Evolutionary conservation across 148 eudicot species (phyloP).

Genomic region (Dysphania ambrosioides): DNA sequence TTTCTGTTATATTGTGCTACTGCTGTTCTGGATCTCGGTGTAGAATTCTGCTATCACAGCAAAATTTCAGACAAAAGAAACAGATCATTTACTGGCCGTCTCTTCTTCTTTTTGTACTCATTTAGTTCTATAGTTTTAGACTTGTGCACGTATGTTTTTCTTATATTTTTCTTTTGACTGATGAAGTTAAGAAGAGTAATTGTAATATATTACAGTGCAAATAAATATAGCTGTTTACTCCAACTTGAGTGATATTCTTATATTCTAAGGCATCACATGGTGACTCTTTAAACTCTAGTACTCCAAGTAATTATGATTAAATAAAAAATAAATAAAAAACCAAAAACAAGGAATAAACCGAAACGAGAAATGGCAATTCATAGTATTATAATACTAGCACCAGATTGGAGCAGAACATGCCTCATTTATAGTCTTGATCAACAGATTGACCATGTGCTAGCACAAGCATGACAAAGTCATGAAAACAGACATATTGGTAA

Average conservation of each 20-base stretch:
- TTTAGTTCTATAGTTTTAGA: neutral
- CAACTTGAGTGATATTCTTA: neutral
- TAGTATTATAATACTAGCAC: too few species aligned
- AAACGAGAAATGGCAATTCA: too few species aligned
- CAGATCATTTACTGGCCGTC: conserved; percentile 17
- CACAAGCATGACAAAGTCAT: neutral
- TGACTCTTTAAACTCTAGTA: too few species aligned
- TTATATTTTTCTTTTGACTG: neutral
- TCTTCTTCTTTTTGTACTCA: neutral
- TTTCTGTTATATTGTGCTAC: conserved; percentile 17
- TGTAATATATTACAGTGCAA: conserved; percentile 26
- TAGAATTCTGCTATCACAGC: conserved; percentile 3
- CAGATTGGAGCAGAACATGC: neutral
- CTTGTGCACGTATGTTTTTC: neutral
- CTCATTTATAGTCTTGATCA: neutral
- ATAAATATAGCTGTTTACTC: conserved; percentile 15
- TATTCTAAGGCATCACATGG: neutral
- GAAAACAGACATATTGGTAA: neutral
- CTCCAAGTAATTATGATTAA: too few species aligned
- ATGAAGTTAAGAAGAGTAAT: conserved; percentile 18
- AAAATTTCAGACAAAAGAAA: conserved; percentile 5
- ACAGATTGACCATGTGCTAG: neutral
- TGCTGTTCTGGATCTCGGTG: conserved; percentile 20
- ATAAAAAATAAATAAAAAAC: too few species aligned
- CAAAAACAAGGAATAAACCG: too few species aligned